phyloP scores from a whole-genome alignment of 1,139 yeast genomes.

The Saccharomyces hybrid region DNA sequence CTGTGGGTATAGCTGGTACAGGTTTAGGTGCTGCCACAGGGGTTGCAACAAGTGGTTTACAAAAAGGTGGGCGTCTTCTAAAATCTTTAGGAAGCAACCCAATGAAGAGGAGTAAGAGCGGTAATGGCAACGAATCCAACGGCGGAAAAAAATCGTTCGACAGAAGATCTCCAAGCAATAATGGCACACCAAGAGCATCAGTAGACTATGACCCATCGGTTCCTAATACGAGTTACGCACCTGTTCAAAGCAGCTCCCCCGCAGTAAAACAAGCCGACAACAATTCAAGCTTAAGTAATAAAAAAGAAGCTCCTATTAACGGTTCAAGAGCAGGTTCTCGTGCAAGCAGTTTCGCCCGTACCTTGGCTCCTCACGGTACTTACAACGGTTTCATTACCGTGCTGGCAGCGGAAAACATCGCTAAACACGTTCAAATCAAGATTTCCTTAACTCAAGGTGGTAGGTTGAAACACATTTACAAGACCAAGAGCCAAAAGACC shows the following conservation, averaged over 20 bases:
- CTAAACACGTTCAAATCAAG: constrained; percentile 41
- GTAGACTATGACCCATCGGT: constrained; percentile 24
- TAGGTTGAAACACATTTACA: constrained; percentile 52
- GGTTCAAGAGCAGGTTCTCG: constrained; percentile 18
- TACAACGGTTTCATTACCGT: constrained; percentile 50
- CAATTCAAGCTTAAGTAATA: background rate
- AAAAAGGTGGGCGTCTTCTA: constrained; percentile 38
- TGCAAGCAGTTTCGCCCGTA: constrained; percentile 34
- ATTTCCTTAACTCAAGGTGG: constrained; percentile 45
- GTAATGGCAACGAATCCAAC: background rate
- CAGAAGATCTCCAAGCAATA: constrained; percentile 1
- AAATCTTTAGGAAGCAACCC: constrained; percentile 18
- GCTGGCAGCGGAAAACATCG: constrained; percentile 34
- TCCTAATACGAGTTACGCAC: constrained; percentile 25
- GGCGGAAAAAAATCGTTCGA: constrained; percentile 1
- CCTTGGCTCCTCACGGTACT: constrained; percentile 36
- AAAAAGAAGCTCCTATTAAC: constrained; percentile 6
- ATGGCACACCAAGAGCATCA: constrained; percentile 10
- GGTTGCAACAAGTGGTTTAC: constrained; percentile 34
- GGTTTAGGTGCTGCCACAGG: constrained; percentile 33
- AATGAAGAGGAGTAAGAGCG: background rate
- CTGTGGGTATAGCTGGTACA: constrained; percentile 32
- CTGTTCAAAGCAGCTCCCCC: constrained; percentile 15
- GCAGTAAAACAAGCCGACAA: constrained; percentile 3
- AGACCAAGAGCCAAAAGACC: constrained; percentile 54